A percentile compares a stretch with the other conserved stretches of the same genome.
phyloP scores from a whole-genome alignment of 164 flowering plant species.

The Euptelea pleiosperma region DNA sequence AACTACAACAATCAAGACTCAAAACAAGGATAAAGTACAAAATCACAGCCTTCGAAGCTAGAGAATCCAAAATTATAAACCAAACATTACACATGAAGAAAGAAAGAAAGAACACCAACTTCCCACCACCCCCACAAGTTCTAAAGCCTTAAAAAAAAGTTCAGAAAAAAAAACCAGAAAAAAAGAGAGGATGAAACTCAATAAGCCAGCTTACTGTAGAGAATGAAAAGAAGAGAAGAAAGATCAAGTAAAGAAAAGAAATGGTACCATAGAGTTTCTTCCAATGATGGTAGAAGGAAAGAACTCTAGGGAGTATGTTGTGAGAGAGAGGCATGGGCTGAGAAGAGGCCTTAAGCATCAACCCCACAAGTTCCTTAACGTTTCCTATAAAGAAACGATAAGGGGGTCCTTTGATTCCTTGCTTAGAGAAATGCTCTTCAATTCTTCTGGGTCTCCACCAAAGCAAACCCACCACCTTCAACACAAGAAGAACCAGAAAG shows the following conservation, averaged over 20 bases:
- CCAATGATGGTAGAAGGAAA: constrained; percentile 98
- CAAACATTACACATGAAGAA: background rate
- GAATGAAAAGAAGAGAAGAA: constrained; percentile 9
- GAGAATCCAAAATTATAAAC: background rate
- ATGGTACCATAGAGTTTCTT: constrained; percentile 91
- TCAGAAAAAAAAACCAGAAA: background rate
- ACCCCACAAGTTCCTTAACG: constrained; percentile 66
- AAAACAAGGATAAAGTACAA: too few species aligned
- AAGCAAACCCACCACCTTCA: constrained; percentile 40
- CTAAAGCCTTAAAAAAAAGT: background rate
- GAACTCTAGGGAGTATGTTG: constrained; percentile 91
- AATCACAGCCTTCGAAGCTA: too few species aligned
- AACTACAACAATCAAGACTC: too few species aligned
- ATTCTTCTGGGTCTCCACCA: constrained; percentile 92
- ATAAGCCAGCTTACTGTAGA: background rate
- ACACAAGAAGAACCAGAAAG: constrained; percentile 25
- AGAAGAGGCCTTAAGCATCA: constrained; percentile 76
- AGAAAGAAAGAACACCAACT: constrained; percentile 8
- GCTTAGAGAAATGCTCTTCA: constrained; percentile 76
- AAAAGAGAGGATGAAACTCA: background rate
- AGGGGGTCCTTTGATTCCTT: constrained; percentile 94
- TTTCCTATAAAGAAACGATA: constrained; percentile 91
- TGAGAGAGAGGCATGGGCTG: constrained; percentile 85
- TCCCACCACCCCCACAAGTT: background rate
- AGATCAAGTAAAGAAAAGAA: background rate